phyloP scores from a whole-genome alignment of 2,329 filamentous ascomycete species.

The Tolypocladium nubicola region DNA sequence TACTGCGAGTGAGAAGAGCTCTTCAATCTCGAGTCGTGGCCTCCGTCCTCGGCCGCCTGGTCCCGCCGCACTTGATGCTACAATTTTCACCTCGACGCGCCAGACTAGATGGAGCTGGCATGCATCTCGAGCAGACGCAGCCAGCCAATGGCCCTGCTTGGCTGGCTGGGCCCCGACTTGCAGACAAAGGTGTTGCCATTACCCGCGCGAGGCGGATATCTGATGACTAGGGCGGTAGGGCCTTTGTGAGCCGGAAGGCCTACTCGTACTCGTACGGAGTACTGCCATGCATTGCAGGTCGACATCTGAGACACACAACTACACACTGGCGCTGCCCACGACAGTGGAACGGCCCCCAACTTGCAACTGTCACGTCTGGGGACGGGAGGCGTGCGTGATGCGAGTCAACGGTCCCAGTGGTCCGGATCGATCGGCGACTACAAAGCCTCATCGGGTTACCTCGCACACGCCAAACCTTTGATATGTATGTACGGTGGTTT shows the following conservation, averaged over 20 bases:
- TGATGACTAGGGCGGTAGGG: background rate
- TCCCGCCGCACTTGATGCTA: background rate
- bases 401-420: conserved; percentile 5
- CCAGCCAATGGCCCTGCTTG: background rate
- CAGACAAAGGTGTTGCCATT: background rate
- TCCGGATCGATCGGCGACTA: conserved; percentile 7
- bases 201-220: background rate
- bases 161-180: background rate
- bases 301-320: background rate
- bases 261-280: too few relatives aligned
- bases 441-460: conserved; percentile 1
- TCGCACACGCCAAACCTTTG: background rate
- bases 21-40: background rate
- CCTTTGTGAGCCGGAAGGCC: background rate
- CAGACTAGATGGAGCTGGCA: background rate
- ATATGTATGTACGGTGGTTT: background rate
- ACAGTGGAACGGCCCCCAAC: background rate
- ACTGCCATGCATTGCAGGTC: background rate
- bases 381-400: background rate
- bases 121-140: background rate
- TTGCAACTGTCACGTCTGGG: background rate
- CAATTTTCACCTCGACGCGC: background rate
- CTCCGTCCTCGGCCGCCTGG: background rate
- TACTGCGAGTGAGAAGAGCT: background rate
- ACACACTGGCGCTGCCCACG: background rate